phyloP scores from a whole-genome alignment of 495 filamentous ascomycete species.

The Penicillium antarcticum region DNA sequence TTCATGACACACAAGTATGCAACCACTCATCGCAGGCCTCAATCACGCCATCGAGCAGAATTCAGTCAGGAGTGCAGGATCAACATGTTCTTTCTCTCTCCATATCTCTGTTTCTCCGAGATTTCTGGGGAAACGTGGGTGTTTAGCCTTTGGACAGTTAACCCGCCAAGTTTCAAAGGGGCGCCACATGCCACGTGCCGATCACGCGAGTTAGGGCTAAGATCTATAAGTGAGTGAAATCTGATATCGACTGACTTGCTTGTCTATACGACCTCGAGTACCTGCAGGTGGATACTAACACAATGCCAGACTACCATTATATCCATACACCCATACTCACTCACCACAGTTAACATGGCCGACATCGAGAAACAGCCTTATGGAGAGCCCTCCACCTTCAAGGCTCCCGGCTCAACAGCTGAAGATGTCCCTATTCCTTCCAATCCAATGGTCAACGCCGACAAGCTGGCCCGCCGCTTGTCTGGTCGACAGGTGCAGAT shows the following conservation, averaged over 20 bases:
- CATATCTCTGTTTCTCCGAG: not conserved
- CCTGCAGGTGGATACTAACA: not conserved
- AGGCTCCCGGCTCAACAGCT: not conserved
- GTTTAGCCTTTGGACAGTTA: not conserved
- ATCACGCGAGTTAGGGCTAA: constrained; percentile 17
- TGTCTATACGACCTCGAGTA: not conserved
- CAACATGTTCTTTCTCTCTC: not conserved
- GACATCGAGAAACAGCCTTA: constrained; percentile 28
- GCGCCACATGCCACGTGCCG: constrained; percentile 9
- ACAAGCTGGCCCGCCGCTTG: constrained; percentile 34
- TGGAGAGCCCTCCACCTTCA: constrained; percentile 13
- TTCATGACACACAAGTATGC: constrained; percentile 9
- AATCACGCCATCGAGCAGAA: constrained; percentile 21
- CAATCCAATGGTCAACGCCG: constrained; percentile 21
- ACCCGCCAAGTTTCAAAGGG: constrained; percentile 1
- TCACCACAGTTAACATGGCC: constrained; percentile 1
- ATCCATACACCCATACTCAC: not conserved
- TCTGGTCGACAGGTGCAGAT: constrained; percentile 57
- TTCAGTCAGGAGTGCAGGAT: not conserved
- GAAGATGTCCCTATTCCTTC: not conserved
- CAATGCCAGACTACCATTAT: not conserved
- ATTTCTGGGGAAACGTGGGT: not conserved
- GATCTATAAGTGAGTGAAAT: not conserved
- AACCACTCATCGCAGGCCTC: constrained; percentile 8
- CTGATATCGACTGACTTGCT: not conserved